phyloP scores from a whole-genome alignment of 208 protist species.

The Wallacemonas collosoma region DNA sequence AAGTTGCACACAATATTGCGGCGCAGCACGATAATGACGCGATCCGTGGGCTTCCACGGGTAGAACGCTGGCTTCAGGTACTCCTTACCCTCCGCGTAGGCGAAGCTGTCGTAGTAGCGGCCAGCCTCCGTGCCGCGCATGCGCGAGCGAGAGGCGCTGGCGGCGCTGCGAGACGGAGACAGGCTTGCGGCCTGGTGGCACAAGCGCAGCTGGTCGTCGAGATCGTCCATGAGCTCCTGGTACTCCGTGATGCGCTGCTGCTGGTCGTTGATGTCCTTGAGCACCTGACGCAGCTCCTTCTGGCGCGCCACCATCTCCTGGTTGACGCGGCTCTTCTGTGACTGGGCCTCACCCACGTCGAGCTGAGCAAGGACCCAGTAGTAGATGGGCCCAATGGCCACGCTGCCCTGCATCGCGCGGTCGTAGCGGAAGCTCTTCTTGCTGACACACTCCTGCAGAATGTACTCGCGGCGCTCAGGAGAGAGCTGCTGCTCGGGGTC shows the following conservation, averaged over 20 bases:
- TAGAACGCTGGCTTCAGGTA: constrained; percentile 80
- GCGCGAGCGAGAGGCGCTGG: constrained; percentile 19
- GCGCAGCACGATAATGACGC: constrained; percentile 71
- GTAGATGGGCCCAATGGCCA: constrained; percentile 85
- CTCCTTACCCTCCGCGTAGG: constrained; percentile 62
- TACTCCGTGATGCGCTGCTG: constrained; percentile 70
- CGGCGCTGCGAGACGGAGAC: constrained; percentile 19
- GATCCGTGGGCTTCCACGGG: constrained; percentile 71
- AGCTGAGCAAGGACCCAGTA: constrained; percentile 90
- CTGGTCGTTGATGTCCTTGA: constrained; percentile 79
- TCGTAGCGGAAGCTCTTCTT: constrained; percentile 84
- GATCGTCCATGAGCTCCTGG: constrained; percentile 76
- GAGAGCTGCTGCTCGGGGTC: constrained; percentile 73
- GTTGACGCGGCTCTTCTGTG: constrained; percentile 55
- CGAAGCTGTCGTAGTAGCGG: constrained; percentile 76
- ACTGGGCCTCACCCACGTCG: constrained; percentile 70
- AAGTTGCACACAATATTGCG: constrained; percentile 72
- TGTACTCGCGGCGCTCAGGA: constrained; percentile 75
- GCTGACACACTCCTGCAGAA: constrained; percentile 87
- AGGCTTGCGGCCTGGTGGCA: constrained; percentile 48
- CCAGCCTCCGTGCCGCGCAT: constrained; percentile 21
- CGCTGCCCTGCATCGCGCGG: constrained; percentile 71
- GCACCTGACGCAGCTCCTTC: constrained; percentile 64
- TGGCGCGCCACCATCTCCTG: constrained; percentile 51
- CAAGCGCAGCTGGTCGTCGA: constrained; percentile 67